Conservation (phyloP, 2,329 filamentous ascomycete species). For the Huntiella abstrusa region DNA sequence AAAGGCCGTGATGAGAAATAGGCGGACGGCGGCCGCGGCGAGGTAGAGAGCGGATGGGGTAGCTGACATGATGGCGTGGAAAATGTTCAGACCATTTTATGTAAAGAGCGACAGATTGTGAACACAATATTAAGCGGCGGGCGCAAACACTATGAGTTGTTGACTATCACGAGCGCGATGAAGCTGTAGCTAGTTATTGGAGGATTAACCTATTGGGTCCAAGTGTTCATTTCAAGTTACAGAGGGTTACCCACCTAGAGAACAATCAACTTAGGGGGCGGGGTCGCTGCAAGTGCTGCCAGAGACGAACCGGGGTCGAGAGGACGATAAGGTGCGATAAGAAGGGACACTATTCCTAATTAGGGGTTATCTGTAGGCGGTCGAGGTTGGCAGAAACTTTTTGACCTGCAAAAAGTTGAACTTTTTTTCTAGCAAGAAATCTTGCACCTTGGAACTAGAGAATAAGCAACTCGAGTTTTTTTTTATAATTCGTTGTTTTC, state of each 20-base stretch:
- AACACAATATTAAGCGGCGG: background rate
- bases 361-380: constrained; percentile 11
- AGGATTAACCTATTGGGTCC: too few relatives aligned
- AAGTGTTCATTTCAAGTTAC: too few relatives aligned
- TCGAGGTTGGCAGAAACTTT: constrained; percentile 11
- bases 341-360: constrained; percentile 2
- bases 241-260: background rate
- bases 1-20: constrained; percentile 64
- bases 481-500: too few relatives aligned
- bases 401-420: constrained; percentile 12
- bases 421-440: constrained; percentile 18
- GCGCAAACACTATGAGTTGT: too few relatives aligned
- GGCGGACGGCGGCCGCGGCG: constrained; percentile 57
- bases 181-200: too few relatives aligned
- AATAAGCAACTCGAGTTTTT: too few relatives aligned
- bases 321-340: constrained; percentile 5
- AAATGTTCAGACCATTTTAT: constrained; percentile 11
- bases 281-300: background rate
- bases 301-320: background rate
- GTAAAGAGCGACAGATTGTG: background rate
- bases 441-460: too few relatives aligned
- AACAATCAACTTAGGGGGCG: background rate
- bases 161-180: too few relatives aligned
- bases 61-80: constrained; percentile 8
- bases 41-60: constrained; percentile 37